Evolutionary conservation across 2,329 filamentous ascomycete genomes (phyloP).

Genomic region (Penicillium janthinellum): DNA sequence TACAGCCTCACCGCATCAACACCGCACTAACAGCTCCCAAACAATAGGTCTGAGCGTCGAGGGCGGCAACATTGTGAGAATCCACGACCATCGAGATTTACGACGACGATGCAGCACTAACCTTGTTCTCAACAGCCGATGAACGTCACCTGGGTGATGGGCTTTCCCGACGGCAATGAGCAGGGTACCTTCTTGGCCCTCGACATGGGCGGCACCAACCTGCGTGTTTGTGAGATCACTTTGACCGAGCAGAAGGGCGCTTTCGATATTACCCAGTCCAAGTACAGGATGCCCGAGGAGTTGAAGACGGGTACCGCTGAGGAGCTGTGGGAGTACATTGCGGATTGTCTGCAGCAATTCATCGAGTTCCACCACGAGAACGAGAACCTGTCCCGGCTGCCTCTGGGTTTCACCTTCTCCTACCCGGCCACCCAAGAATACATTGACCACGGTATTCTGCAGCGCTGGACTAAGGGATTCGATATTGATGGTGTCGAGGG

Average conservation of each 20-base stretch:
- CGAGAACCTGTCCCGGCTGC: constrained; percentile 62
- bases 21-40: constrained; percentile 11
- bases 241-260: constrained; percentile 84
- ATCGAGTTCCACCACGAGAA: constrained; percentile 78
- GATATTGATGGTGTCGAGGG: constrained; percentile 92
- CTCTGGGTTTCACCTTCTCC: constrained; percentile 93
- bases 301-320: constrained; percentile 82
- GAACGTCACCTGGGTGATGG: constrained; percentile 97
- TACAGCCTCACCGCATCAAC: neutral
- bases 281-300: constrained; percentile 92
- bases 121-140: constrained; percentile 68
- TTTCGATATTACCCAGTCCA: constrained; percentile 93
- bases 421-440: constrained; percentile 92
- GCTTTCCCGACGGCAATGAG: constrained; percentile 82
- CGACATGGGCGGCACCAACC: constrained; percentile 95
- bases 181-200: constrained; percentile 85
- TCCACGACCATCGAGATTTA: neutral
- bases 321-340: constrained; percentile 92
- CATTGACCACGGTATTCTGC: constrained; percentile 88
- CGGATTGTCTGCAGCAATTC: constrained; percentile 88
- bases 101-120: constrained; percentile 15
- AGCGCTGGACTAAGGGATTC: constrained; percentile 97
- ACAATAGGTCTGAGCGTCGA: constrained; percentile 73
- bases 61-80: constrained; percentile 85
- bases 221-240: constrained; percentile 91